phyloP scores from a whole-genome alignment of 768 basidiomycete genomes.

The Fomitopsis pulvina region DNA sequence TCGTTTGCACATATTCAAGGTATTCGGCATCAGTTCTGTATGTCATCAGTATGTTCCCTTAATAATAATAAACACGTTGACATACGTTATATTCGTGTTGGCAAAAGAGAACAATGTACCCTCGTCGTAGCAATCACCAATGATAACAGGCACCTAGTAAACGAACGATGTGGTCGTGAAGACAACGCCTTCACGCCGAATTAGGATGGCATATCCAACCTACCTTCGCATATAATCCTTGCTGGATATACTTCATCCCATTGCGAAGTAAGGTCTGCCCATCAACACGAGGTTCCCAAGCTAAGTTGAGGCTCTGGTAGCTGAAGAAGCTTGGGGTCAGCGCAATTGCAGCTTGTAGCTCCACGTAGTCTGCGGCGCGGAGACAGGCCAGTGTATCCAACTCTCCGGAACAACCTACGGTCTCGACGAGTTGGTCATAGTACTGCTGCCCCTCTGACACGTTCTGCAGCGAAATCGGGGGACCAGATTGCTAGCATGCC shows the following conservation, averaged over 20 bases:
- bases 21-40: conserved; percentile 4
- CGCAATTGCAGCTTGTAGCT: conserved; percentile 27
- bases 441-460: conserved; percentile 23
- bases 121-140: conserved; percentile 3
- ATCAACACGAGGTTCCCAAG: conserved; percentile 2
- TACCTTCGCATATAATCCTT: conserved; percentile 1
- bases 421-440: conserved; percentile 35
- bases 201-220: too few species aligned
- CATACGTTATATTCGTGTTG: conserved; percentile 1
- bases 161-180: background rate
- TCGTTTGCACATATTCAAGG: background rate
- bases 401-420: conserved; percentile 29
- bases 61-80: background rate
- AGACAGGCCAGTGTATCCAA: conserved; percentile 38
- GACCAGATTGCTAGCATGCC: background rate
- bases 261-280: background rate
- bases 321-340: conserved; percentile 24
- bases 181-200: background rate
- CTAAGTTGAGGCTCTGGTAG: background rate
- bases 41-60: background rate
- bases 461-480: background rate
- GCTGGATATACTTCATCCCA: background rate
- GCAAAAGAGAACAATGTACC: conserved; percentile 3
- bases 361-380: conserved; percentile 27
- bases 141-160: conserved; percentile 1